Percentiles rank a stretch among this genome's conserved stretches.
These are phyloP conservation scores for Smittium mucronatum DNA, from an alignment of 371 early-diverging fungal genomes.

Conservation along the genomic window DNA sequence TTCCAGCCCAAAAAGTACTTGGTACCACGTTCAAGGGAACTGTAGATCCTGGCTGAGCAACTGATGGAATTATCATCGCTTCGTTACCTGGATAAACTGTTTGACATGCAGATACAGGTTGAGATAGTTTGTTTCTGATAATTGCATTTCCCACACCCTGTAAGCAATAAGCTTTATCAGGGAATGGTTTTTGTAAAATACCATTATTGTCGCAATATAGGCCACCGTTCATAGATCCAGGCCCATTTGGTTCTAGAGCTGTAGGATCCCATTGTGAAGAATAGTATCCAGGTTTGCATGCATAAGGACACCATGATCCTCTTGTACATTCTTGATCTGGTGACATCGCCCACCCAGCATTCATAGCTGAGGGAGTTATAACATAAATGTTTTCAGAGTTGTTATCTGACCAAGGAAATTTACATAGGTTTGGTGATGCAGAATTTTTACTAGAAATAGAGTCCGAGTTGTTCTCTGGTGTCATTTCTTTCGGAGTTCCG, in stretches of 20 bases:
- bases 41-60: constrained; percentile 18
- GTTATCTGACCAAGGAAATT: constrained; percentile 29
- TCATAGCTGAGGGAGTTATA: constrained; percentile 21
- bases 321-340: constrained; percentile 27
- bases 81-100: constrained; percentile 37
- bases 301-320: constrained; percentile 33
- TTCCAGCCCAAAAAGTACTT: constrained; percentile 29
- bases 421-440: constrained; percentile 6
- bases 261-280: constrained; percentile 32
- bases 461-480: too few relatives aligned
- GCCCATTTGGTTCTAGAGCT: constrained; percentile 21
- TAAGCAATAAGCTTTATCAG: constrained; percentile 23
- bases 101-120: constrained; percentile 34
- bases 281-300: constrained; percentile 32
- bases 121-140: constrained; percentile 24
- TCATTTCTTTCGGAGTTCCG: too few relatives aligned
- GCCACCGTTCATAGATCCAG: constrained; percentile 34
- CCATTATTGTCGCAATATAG: constrained; percentile 25
- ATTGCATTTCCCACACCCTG: constrained; percentile 22
- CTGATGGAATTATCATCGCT: constrained; percentile 37
- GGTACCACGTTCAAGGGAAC: constrained; percentile 28
- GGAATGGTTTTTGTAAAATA: constrained; percentile 24
- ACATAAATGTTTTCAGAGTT: constrained; percentile 26
- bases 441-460: too few relatives aligned
- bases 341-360: constrained; percentile 40